Evolutionary conservation across 2,329 filamentous ascomycete genomes (phyloP), one percentile per base, ranked within the genome.

Genomic region (Fusarium compactum): DNA sequence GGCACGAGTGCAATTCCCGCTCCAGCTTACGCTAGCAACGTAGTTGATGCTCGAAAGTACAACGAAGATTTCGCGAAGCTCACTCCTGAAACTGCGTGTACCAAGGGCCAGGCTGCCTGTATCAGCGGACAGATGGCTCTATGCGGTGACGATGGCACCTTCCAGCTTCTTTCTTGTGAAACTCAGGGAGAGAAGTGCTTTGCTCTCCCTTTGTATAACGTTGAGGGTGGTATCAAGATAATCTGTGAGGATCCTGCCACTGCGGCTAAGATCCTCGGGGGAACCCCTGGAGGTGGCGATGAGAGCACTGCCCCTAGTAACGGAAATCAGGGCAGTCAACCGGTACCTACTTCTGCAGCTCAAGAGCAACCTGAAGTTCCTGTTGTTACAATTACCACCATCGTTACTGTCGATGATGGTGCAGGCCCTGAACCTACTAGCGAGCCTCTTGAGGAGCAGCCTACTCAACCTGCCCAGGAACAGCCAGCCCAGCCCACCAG

Each of bases 141-240:
- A 16, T 90, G 88, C 72, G 76, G 77, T 29, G 63, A 67, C 14
- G 61, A 65, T 8, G 83, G 83, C 20, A 74, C 71, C 1, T 89
- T 85, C 70, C 71, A 77, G 6, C 80, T 88, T 20, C 73, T 70
- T 1, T 65, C 76, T 12, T 83, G 83, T 43, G 44, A 41, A 11
- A 50, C 24, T 6, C 12, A 54, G 1, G 52, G 68, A 2, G 78
- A 77, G 12, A 76, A 79, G 50, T 90, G 88, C 76, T 85, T 83
- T 51, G 88, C 86, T 3, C 76, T 89, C 65, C 88, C 88, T 1
- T 84, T 88, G 81, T 83, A 81, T 40, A 82, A 77, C 14, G 81
- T 80, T 1, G 72, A 62, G 38, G 69, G 73, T 1, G 87, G 86
- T 6, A 85, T 87, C 12, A 75, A 80, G 56, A 78, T 90, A 25